A percentile compares a stretch with the other conserved stretches of the same genome.
phyloP scores from a whole-genome alignment of 1,284 basidiomycete genomes.

The Heterobasidion annosum region DNA sequence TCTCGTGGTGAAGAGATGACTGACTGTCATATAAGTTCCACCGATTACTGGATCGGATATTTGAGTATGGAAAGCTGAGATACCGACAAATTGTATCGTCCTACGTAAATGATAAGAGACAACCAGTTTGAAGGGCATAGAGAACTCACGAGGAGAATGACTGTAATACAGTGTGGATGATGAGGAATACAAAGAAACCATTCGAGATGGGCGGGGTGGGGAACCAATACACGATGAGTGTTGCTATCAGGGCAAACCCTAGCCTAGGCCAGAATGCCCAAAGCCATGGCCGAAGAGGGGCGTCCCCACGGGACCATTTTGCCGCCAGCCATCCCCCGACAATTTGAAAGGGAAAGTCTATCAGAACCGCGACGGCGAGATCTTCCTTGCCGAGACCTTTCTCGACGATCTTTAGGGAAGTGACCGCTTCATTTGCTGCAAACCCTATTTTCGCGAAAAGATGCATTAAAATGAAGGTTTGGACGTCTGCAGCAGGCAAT shows the following conservation, averaged over 20 bases:
- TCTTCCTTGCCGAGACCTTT: slow-evolving; percentile 96
- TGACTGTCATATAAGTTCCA: slow-evolving; percentile 95
- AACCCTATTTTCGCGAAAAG: slow-evolving; percentile 94
- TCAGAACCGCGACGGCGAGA: slow-evolving; percentile 87
- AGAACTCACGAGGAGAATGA: slow-evolving; percentile 77
- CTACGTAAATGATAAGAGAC: slow-evolving; percentile 27
- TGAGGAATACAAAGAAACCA: slow-evolving; percentile 78
- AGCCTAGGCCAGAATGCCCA: slow-evolving; percentile 88
- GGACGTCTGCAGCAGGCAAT: slow-evolving; percentile 60
- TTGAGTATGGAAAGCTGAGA: slow-evolving; percentile 96
- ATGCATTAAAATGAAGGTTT: slow-evolving; percentile 82
- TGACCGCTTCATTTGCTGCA: slow-evolving; percentile 91
- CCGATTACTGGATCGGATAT: slow-evolving; percentile 97
- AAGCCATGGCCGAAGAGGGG: slow-evolving; percentile 81
- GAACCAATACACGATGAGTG: slow-evolving; percentile 80
- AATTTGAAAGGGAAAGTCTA: slow-evolving; percentile 98
- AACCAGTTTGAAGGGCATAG: neutral
- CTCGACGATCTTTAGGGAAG: slow-evolving; percentile 92
- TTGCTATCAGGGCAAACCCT: slow-evolving; percentile 64
- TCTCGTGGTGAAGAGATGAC: slow-evolving; percentile 15
- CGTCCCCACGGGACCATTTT: slow-evolving; percentile 77
- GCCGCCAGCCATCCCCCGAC: slow-evolving; percentile 95
- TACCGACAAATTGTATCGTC: slow-evolving; percentile 97
- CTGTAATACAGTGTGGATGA: slow-evolving; percentile 75
- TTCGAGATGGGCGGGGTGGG: slow-evolving; percentile 68